Conservation (phyloP, 257 asterid genomes). For the Gentiana macrophylla region DNA sequence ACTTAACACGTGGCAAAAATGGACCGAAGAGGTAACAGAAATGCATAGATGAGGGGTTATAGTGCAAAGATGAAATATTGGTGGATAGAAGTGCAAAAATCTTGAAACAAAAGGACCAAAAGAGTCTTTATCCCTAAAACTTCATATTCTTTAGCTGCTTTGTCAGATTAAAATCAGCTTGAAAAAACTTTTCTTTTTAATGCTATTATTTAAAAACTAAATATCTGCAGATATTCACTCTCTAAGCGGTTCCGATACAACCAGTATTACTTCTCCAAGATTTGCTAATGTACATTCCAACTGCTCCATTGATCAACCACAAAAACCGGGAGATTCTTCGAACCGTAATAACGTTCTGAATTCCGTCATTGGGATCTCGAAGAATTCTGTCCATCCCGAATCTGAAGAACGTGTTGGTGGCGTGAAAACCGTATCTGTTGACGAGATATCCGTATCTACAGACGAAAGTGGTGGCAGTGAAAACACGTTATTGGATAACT, state of each 20-base stretch:
- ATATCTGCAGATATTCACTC: conserved; percentile 44
- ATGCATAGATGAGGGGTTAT: too few species aligned
- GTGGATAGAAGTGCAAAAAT: too few species aligned
- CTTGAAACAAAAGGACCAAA: too few species aligned
- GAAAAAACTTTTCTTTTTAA: too few species aligned
- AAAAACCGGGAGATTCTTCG: conserved; percentile 23
- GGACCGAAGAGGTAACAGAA: too few species aligned
- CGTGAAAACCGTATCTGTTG: conserved; percentile 38
- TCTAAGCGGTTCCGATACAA: conserved; percentile 33
- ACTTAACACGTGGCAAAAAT: too few species aligned
- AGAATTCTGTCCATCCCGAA: conserved; percentile 17
- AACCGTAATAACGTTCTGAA: conserved; percentile 28
- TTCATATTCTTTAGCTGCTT: too few species aligned
- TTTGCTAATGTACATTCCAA: conserved; percentile 12
- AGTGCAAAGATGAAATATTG: too few species aligned
- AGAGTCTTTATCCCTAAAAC: too few species aligned
- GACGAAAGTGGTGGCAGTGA: conserved; percentile 44
- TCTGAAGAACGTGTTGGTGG: conserved; percentile 28
- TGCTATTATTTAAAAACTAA: too few species aligned
- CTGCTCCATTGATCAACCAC: conserved; percentile 23
- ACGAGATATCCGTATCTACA: conserved; percentile 38
- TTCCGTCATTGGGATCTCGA: conserved; percentile 33
- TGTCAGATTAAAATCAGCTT: too few species aligned
- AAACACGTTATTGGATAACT: conserved; percentile 50
- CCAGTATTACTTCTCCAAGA: conserved; percentile 16